Conservation (phyloP, 2,329 filamentous ascomycete species). For the Clonostachys rosea region DNA sequence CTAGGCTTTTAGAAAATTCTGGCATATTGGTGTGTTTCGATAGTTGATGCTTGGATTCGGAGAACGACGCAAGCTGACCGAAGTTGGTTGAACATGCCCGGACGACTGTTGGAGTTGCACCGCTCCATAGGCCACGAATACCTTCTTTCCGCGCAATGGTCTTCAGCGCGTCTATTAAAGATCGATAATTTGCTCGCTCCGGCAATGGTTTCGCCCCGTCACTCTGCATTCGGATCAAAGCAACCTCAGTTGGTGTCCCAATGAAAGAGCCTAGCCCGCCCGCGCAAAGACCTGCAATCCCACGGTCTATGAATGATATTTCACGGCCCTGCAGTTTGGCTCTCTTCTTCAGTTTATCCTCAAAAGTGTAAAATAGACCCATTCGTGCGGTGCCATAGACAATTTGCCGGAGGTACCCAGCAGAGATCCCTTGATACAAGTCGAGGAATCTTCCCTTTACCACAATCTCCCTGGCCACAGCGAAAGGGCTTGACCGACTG, state of each 20-base stretch:
- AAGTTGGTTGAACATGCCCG: conserved; percentile 98
- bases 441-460: conserved; percentile 80
- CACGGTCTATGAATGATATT: conserved; percentile 83
- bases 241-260: conserved; percentile 92
- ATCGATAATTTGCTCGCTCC: conserved; percentile 87
- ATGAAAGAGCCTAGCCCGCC: conserved; percentile 91
- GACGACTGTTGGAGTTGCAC: conserved; percentile 84
- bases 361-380: conserved; percentile 96
- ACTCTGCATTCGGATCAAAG: conserved; percentile 96
- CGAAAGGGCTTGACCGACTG: conserved; percentile 75
- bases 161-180: conserved; percentile 81
- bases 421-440: conserved; percentile 90
- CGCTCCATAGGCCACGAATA: conserved; percentile 79
- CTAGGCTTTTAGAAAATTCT: conserved; percentile 71
- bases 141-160: conserved; percentile 82
- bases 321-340: conserved; percentile 67
- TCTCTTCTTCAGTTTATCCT: conserved; percentile 62
- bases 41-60: conserved; percentile 87
- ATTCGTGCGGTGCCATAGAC: conserved; percentile 96
- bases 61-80: conserved; percentile 96
- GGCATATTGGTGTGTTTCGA: conserved; percentile 61
- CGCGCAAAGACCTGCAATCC: conserved; percentile 76
- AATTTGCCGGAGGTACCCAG: conserved; percentile 86
- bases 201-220: conserved; percentile 86
- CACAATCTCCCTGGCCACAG: conserved; percentile 81